Percentiles rank a stretch among this genome's conserved stretches.
Evolutionary conservation across 2,329 filamentous ascomycete genomes (phyloP).

Genomic region (Trichothecium sympodiale): DNA sequence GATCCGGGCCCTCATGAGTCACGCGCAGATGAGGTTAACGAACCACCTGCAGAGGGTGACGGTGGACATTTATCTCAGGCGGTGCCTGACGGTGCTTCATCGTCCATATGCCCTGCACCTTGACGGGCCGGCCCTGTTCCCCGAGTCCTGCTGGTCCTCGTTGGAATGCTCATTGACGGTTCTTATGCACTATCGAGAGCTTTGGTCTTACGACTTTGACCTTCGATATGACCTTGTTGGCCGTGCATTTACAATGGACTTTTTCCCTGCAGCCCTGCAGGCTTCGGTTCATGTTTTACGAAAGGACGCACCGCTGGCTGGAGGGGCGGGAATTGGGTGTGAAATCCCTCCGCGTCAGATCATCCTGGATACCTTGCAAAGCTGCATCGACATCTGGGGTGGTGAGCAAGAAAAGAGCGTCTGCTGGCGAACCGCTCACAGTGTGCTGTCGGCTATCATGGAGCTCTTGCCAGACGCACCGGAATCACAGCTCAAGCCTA

Average conservation of each 20-base stretch:
- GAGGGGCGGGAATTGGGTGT: slow-evolving; percentile 13
- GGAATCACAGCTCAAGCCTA: too few relatives aligned
- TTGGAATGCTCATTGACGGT: slow-evolving; percentile 24
- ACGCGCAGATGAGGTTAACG: slow-evolving; percentile 16
- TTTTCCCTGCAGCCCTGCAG: slow-evolving; percentile 23
- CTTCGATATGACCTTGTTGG: slow-evolving; percentile 19
- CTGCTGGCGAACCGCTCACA: slow-evolving; percentile 21
- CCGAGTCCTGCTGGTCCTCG: slow-evolving; percentile 24
- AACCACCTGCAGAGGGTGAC: slow-evolving; percentile 20
- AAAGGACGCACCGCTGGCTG: slow-evolving; percentile 20
- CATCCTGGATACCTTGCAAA: slow-evolving; percentile 20
- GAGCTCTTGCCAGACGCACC: slow-evolving; percentile 12
- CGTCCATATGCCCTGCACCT: slow-evolving; percentile 22
- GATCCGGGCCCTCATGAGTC: slow-evolving; percentile 20
- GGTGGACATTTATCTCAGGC: slow-evolving; percentile 21
- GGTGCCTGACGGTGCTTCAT: slow-evolving; percentile 24
- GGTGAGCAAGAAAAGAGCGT: slow-evolving; percentile 22
- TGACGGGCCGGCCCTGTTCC: slow-evolving; percentile 19
- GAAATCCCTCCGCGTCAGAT: slow-evolving; percentile 22
- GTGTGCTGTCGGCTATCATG: slow-evolving; percentile 17
- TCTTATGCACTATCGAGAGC: slow-evolving; percentile 22
- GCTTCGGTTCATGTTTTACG: slow-evolving; percentile 22
- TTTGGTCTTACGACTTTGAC: slow-evolving; percentile 17
- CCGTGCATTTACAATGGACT: slow-evolving; percentile 21
- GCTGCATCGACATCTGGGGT: slow-evolving; percentile 24